Percentiles rank a stretch among this genome's conserved stretches.
phyloP scores from a whole-genome alignment of 345 rosid species.

The Brassica nigra region DNA sequence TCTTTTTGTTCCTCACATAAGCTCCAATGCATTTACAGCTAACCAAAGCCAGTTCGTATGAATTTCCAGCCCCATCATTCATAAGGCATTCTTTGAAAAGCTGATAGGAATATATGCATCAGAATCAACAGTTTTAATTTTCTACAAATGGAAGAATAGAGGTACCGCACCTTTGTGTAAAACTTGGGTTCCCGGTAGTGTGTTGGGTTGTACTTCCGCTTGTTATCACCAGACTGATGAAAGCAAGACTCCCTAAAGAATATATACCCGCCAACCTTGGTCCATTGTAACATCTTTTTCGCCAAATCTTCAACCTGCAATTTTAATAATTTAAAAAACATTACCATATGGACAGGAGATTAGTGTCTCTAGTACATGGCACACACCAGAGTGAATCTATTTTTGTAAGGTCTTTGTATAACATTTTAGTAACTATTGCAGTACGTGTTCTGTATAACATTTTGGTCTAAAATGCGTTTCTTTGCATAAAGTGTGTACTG shows the following conservation, averaged over 20 bases:
- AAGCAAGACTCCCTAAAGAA: constrained; percentile 98
- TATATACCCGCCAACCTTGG: constrained; percentile 81
- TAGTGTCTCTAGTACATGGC: neutral
- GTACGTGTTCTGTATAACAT: no score
- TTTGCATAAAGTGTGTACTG: neutral
- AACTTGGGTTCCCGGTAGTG: constrained; percentile 97
- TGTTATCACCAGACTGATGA: constrained; percentile 91
- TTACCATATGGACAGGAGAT: neutral
- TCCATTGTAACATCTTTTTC: constrained; percentile 77
- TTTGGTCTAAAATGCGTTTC: no score
- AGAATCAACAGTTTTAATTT: neutral
- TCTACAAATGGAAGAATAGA: constrained; percentile 7
- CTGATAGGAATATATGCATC: constrained; percentile 44
- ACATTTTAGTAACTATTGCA: no score
- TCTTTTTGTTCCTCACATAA: constrained; percentile 89
- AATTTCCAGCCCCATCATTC: constrained; percentile 58
- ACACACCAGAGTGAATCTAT: no score
- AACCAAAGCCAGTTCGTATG: constrained; percentile 76
- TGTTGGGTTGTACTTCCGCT: constrained; percentile 80
- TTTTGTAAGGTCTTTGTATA: no score
- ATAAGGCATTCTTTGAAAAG: constrained; percentile 73
- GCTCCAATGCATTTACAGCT: constrained; percentile 96
- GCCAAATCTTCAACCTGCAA: constrained; percentile 76
- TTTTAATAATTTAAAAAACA: neutral
- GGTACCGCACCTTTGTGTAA: constrained; percentile 75